Evolutionary conservation across 306 rosid species (phyloP).

Genomic region (Sechiopsis laciniata): DNA sequence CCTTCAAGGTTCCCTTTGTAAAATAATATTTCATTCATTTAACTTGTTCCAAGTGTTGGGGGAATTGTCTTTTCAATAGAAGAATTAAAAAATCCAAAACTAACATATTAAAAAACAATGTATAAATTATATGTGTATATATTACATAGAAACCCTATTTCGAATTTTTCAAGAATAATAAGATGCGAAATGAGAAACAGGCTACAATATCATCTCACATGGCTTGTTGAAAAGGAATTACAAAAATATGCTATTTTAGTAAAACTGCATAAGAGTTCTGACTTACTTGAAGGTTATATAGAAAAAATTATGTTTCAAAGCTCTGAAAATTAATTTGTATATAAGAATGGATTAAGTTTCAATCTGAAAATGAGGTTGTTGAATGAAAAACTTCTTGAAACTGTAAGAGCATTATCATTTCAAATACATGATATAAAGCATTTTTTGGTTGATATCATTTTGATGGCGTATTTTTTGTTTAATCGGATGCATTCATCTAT

Average conservation of each 20-base stretch:
- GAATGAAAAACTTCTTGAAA: too few species aligned
- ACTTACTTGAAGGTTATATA: background rate
- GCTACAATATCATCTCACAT: slow-evolving; percentile 8
- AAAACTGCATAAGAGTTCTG: background rate
- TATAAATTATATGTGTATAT: background rate
- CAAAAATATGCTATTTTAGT: slow-evolving; percentile 1
- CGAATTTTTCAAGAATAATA: background rate
- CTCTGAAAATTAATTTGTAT: background rate
- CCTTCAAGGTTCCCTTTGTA: slow-evolving; percentile 5
- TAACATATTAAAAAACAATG: too few species aligned
- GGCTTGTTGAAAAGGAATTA: slow-evolving; percentile 5
- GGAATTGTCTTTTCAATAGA: background rate
- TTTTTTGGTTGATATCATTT: too few species aligned
- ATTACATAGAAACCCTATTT: background rate
- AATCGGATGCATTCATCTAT: too few species aligned
- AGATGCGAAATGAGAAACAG: slow-evolving; percentile 4
- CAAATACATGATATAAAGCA: too few species aligned
- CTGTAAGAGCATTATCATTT: too few species aligned
- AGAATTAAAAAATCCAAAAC: background rate
- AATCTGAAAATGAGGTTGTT: too few species aligned
- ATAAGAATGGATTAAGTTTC: background rate
- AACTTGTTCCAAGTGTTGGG: background rate
- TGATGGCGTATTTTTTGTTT: too few species aligned
- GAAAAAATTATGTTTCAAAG: background rate
- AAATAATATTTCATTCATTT: slow-evolving; percentile 14